Percentiles rank a stretch among this genome's conserved stretches.
phyloP scores from a whole-genome alignment of 495 filamentous ascomycete genomes.

The Glonium stellatum region DNA sequence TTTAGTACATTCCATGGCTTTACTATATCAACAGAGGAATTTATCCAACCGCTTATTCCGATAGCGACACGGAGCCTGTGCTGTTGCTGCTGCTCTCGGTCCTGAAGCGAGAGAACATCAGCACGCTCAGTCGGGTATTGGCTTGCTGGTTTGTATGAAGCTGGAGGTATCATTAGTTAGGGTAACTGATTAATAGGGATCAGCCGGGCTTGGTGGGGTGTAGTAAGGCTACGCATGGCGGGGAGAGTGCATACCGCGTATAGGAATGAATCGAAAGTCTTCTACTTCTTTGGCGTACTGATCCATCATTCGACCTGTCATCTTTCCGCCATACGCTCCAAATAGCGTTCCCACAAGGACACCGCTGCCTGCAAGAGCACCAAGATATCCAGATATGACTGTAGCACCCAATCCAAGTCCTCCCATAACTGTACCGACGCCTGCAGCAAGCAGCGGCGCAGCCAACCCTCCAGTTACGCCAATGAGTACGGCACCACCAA shows the following conservation, averaged over 20 bases:
- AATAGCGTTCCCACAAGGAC: slow-evolving; percentile 29
- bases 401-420: slow-evolving; percentile 72
- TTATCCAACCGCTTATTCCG: slow-evolving; percentile 30
- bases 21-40: slow-evolving; percentile 22
- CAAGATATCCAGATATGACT: slow-evolving; percentile 48
- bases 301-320: slow-evolving; percentile 29
- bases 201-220: not conserved
- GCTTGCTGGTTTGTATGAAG: slow-evolving; percentile 12
- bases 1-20: slow-evolving; percentile 28
- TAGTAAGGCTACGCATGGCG: not conserved
- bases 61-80: slow-evolving; percentile 30
- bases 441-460: slow-evolving; percentile 72
- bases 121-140: slow-evolving; percentile 15
- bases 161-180: slow-evolving; percentile 3
- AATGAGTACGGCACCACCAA: slow-evolving; percentile 68
- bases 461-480: slow-evolving; percentile 76
- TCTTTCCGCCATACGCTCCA: slow-evolving; percentile 32
- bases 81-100: slow-evolving; percentile 21
- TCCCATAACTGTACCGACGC: slow-evolving; percentile 74
- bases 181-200: not conserved
- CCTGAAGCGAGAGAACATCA: slow-evolving; percentile 17
- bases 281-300: slow-evolving; percentile 28
- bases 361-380: slow-evolving; percentile 25
- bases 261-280: slow-evolving; percentile 31
- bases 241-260: slow-evolving; percentile 11